A percentile compares a stretch with the other conserved stretches of the same genome.
Evolutionary conservation across 1,284 basidiomycete species (phyloP).

Genomic region (Inonotus obliquus): DNA sequence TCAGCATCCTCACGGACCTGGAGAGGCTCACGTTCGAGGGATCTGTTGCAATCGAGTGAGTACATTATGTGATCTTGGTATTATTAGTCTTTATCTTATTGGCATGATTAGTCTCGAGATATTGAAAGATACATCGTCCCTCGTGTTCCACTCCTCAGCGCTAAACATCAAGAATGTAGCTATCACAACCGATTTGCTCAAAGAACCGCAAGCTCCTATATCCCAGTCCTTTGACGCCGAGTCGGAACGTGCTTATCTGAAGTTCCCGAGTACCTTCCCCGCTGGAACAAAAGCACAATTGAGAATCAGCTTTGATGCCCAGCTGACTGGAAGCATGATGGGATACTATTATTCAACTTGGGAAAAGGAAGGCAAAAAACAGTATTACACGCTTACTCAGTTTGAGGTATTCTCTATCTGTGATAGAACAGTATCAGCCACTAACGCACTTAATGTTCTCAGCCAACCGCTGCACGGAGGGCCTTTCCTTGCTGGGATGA

Average conservation of each 20-base stretch:
- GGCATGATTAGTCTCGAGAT: conserved; percentile 61
- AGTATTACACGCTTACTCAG: conserved; percentile 78
- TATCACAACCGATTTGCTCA: conserved; percentile 55
- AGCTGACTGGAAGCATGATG: conserved; percentile 65
- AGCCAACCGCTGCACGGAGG: conserved; percentile 84
- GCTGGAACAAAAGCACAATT: conserved; percentile 61
- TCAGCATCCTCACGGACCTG: conserved; percentile 84
- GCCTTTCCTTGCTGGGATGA: conserved; percentile 94
- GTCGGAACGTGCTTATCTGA: conserved; percentile 61
- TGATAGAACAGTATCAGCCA: conserved; percentile 21
- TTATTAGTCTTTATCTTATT: conserved; percentile 4
- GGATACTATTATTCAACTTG: conserved; percentile 67
- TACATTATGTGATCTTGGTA: conserved; percentile 9
- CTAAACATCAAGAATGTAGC: conserved; percentile 67
- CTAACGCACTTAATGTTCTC: conserved; percentile 28
- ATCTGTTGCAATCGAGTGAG: conserved; percentile 68
- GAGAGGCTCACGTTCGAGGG: conserved; percentile 73
- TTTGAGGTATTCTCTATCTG: conserved; percentile 51
- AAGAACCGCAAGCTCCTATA: conserved; percentile 47
- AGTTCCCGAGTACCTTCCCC: conserved; percentile 51
- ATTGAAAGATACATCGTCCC: conserved; percentile 54
- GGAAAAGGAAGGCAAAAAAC: conserved; percentile 51
- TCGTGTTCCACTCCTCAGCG: conserved; percentile 72
- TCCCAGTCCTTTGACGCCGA: conserved; percentile 52
- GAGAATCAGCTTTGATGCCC: conserved; percentile 58